Base-by-base conservation (phyloP, 73 alveolate species). In the Paramecium tetraurelia region DNA sequence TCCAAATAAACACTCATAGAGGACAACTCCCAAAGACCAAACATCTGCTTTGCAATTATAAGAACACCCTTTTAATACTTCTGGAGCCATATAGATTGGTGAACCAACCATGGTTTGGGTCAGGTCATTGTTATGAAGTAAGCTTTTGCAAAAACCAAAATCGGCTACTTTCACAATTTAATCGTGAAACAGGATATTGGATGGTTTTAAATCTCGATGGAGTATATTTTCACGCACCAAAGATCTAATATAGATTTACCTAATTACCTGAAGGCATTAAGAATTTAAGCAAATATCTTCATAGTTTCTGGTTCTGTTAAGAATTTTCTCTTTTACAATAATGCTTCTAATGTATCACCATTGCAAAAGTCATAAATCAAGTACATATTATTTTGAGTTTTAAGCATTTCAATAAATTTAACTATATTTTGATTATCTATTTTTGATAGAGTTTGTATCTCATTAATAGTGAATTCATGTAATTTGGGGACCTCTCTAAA, bases 41-140 rank as follows among this genome's bases (percentile, higher is more conserved):
- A 86, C 88, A 92, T 92, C 95, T 33, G 93, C 93, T 63, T 92
- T 88, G 18, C 86, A 48, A 35, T 88, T 88, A 40, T 92, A 92
- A 1, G 94, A 85, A 33, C 86, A 75, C 20, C 93, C 93, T 92
- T 84, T 70, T 53, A 92, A 38, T 10, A 92, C 94, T 38, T 92
- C 95, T 14, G 95, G 95, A 59, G 95, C 95, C 93, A 92, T 92
- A 46, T 92, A 92, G 20, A 92, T 86, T 75, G 95, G 92, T 22
- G 95, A 86, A 5, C 95, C 95, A 11, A 92, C 95, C 90, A 76
- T 69, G 40, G 95, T 89, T 70, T 58, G 22, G n/a, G 94, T 71
- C 20, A 89, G 72, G 44, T 89, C 94, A 16, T 89, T 29, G 14
- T 40, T 16, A 33, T 89, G 71, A 41, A 71, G 68, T 24, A 89